Evolutionary conservation across 2,329 filamentous ascomycete genomes (phyloP).

Genomic region (Rachicladosporium sp.): DNA sequence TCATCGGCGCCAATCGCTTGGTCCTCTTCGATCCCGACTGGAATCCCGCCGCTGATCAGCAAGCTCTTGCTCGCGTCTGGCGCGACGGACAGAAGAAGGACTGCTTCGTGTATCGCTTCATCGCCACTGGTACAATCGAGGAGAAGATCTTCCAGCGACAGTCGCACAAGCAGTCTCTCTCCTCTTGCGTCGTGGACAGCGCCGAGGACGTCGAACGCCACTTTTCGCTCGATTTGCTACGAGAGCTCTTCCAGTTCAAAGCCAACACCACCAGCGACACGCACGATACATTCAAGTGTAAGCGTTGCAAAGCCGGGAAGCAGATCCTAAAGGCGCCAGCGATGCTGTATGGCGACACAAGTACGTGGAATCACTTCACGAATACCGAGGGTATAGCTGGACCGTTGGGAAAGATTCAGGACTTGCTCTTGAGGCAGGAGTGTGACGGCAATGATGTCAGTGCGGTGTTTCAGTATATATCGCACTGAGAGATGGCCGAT

Average conservation of each 20-base stretch:
- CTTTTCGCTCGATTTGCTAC: constrained; percentile 79
- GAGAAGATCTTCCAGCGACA: constrained; percentile 99
- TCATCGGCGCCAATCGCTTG: constrained; percentile 87
- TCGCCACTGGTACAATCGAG: constrained; percentile 92
- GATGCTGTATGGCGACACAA: constrained; percentile 95
- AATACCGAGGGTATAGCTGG: constrained; percentile 53
- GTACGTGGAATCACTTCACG: constrained; percentile 97
- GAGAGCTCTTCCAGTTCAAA: constrained; percentile 90
- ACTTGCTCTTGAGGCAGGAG: constrained; percentile 81
- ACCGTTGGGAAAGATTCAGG: constrained; percentile 66
- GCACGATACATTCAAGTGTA: constrained; percentile 98
- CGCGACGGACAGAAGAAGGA: constrained; percentile 98
- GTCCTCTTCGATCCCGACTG: constrained; percentile 90
- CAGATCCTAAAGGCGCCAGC: constrained; percentile 85
- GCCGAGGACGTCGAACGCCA: constrained; percentile 95
- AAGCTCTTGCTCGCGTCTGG: constrained; percentile 94
- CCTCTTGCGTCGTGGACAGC: constrained; percentile 89
- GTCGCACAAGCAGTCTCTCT: constrained; percentile 93
- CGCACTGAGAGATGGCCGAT: constrained; percentile 44
- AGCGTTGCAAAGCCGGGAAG: constrained; percentile 69
- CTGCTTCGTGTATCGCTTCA: constrained; percentile 99
- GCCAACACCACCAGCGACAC: constrained; percentile 79
- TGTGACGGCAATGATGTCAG: constrained; percentile 67
- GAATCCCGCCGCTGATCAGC: constrained; percentile 96
- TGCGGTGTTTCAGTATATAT: constrained; percentile 97